Conservation (phyloP, 129 eudicot genomes). For the Smallanthus sonchifolius region DNA sequence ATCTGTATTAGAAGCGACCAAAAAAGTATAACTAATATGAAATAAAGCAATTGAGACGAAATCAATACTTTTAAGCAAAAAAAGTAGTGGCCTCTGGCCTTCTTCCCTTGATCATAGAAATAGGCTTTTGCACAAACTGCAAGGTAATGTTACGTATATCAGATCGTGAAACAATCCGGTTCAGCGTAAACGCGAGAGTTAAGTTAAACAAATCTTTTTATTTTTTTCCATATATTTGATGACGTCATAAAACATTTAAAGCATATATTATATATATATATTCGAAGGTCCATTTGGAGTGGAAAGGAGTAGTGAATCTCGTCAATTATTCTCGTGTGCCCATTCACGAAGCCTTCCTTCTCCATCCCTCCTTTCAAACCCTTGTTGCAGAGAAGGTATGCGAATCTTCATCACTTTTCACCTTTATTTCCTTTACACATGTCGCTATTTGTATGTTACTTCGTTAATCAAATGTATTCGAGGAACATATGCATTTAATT, state of each 20-base stretch:
- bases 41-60: too few species aligned
- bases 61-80: too few species aligned
- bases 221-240: not conserved
- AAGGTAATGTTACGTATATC: too few species aligned
- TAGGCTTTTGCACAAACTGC: too few species aligned
- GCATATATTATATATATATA: conserved; percentile 2
- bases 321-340: conserved; percentile 29
- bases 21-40: too few species aligned
- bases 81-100: too few species aligned
- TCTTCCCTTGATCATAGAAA: too few species aligned
- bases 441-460: not conserved
- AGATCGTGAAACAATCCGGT: too few species aligned
- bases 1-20: too few species aligned
- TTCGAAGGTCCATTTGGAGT: conserved; percentile 6
- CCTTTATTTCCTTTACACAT: conserved; percentile 8
- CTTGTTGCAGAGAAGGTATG: conserved; percentile 32
- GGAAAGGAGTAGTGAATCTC: conserved; percentile 25
- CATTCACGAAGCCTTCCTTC: conserved; percentile 26
- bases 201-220: too few species aligned
- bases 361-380: conserved; percentile 30
- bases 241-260: not conserved
- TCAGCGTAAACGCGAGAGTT: too few species aligned
- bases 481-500: conserved; percentile 3
- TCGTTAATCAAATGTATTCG: conserved; percentile 5
- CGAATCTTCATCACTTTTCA: conserved; percentile 19